Evolutionary conservation across 1,284 basidiomycete genomes (phyloP).

Genomic region (Neolentinus lepideus): DNA sequence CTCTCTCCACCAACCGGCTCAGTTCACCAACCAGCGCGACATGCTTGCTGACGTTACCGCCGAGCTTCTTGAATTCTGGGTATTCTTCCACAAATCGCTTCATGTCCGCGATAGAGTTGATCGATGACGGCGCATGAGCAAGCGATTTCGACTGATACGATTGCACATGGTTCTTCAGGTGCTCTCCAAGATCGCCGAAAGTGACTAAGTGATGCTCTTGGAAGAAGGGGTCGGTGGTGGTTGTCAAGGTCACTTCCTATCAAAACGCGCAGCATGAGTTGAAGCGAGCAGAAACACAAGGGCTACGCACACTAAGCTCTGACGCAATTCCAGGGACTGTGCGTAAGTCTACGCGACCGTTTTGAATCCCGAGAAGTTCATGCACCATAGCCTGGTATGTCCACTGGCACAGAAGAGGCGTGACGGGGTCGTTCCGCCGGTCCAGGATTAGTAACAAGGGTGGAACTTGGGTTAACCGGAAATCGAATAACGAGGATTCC

Average conservation of each 20-base stretch:
- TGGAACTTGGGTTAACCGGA: conserved; percentile 67
- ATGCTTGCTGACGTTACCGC: conserved; percentile 98
- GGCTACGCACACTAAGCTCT: conserved; percentile 69
- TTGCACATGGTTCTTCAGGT: conserved; percentile 90
- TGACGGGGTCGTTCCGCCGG: conserved; percentile 95
- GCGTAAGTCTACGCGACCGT: conserved; percentile 85
- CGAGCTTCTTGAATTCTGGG: conserved; percentile 93
- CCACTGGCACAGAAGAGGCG: conserved; percentile 97
- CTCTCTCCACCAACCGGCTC: conserved; percentile 81
- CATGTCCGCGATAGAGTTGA: conserved; percentile 97
- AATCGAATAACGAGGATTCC: conserved; percentile 72
- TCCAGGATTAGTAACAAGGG: conserved; percentile 79
- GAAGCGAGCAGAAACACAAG: neutral
- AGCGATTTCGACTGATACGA: conserved; percentile 88
- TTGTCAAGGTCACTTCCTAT: conserved; percentile 92
- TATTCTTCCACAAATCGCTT: conserved; percentile 98
- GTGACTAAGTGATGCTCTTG: conserved; percentile 88
- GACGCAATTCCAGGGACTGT: conserved; percentile 83
- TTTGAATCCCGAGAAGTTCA: conserved; percentile 90
- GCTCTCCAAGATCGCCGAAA: conserved; percentile 94
- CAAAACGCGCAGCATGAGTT: neutral
- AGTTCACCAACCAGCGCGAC: conserved; percentile 96
- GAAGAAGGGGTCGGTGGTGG: conserved; percentile 93
- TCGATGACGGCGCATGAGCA: conserved; percentile 70
- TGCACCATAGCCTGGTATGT: conserved; percentile 99